Evolutionary conservation across 148 eudicot species (phyloP), one percentile per base, ranked within the genome.

Genomic region (Linanthus parryae): DNA sequence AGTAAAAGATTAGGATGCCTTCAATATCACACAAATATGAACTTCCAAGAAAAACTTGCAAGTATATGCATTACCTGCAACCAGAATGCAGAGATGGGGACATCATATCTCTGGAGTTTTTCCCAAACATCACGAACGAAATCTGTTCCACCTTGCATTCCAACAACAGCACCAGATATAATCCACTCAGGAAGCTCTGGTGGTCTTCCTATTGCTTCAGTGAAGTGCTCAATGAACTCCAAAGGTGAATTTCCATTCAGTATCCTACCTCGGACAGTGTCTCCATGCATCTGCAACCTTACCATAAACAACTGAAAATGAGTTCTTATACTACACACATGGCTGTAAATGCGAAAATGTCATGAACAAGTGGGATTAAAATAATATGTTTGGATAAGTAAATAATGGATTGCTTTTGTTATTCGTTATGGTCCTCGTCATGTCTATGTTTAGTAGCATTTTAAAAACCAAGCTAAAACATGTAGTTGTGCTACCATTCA

Each of bases 61-160:
- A 21, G 24, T 16, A 16, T 51, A 35, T 44, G 28, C 46, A 43
- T 48, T 71, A 90, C 99, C 96, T 92, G 99, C 76, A 92, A 68
- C 99, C 99, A 92, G 65, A 88, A 88, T 64, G 96, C 84, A 22
- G 99, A 92, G 49, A 92, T 46, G 44, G 99, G 99, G 29, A 85
- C 87, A 56, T 88, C 80, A 35, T 79, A 70, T 43, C 57, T 49
- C 48, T 57, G 61, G 17, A 92, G 62, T 40, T 62, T 46, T 27
- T 80, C 80, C 88, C 85, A 84, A 45, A 83, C 62, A 40, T 62
- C 52, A 5, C 84, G 81, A 20, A 92, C 99, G 19, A 59, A 59
- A 59, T 80, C 80, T 8, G 99, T 84, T 49, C 99, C 96, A 25
- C 99, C 99, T 61, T 92, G 99, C 91, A 92, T 84, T 56, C 99